Conservation (phyloP, 306 rosid species). For the Nissolia schottii region DNA sequence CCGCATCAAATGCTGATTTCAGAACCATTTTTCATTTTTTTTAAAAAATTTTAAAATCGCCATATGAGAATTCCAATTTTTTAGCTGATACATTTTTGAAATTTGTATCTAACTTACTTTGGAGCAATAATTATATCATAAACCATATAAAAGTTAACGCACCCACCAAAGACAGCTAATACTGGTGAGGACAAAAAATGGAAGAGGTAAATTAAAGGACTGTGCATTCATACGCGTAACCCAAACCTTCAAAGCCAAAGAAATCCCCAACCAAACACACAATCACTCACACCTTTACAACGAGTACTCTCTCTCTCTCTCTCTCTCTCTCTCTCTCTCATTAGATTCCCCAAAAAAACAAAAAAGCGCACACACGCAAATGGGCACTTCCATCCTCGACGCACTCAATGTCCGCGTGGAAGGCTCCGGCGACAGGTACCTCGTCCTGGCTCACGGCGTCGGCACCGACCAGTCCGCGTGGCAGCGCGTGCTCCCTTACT, state of each 20-base stretch:
- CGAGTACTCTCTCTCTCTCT: neutral
- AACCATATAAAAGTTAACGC: too few relatives aligned
- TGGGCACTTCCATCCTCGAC: constrained; percentile 53
- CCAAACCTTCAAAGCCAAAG: neutral
- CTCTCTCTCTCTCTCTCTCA: neutral
- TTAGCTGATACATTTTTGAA: too few relatives aligned
- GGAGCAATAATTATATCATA: too few relatives aligned
- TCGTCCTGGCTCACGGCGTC: constrained; percentile 80
- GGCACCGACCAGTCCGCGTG: constrained; percentile 99
- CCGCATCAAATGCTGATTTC: too few relatives aligned
- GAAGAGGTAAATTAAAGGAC: neutral
- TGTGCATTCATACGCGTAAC: neutral
- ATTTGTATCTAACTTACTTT: too few relatives aligned
- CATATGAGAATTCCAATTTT: too few relatives aligned
- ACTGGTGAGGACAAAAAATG: neutral
- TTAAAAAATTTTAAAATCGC: too few relatives aligned
- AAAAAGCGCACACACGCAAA: neutral
- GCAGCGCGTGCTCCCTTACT: constrained; percentile 74
- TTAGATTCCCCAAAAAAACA: neutral
- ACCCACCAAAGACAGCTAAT: neutral
- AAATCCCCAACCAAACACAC: neutral
- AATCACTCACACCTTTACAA: too few relatives aligned
- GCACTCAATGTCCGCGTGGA: constrained; percentile 75
- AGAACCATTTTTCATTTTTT: too few relatives aligned
- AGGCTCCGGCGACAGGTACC: constrained; percentile 66